A percentile compares a stretch with the other conserved stretches of the same genome.
phyloP scores from a whole-genome alignment of 2,329 filamentous ascomycete genomes.

The Verticillium isaacii region DNA sequence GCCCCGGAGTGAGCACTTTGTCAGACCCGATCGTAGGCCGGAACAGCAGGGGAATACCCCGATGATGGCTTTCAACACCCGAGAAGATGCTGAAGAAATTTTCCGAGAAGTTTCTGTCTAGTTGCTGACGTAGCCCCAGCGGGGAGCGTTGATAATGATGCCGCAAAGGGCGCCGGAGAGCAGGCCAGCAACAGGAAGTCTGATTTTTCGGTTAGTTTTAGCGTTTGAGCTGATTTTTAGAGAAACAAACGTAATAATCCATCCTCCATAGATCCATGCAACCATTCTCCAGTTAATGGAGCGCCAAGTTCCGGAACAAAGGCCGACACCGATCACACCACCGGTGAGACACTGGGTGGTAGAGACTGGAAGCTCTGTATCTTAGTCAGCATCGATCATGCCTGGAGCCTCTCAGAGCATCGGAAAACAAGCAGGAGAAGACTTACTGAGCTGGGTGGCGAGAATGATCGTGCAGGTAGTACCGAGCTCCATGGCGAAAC shows the following conservation, averaged over 20 bases:
- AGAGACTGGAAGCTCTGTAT: slow-evolving; percentile 43
- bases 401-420: not conserved
- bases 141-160: slow-evolving; percentile 55
- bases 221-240: slow-evolving; percentile 25
- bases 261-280: slow-evolving; percentile 27
- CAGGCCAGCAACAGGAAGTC: slow-evolving; percentile 34
- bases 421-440: slow-evolving; percentile 14
- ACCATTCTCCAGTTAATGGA: slow-evolving; percentile 56
- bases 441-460: slow-evolving; percentile 48
- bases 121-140: slow-evolving; percentile 21
- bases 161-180: slow-evolving; percentile 52
- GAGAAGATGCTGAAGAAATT: too few species aligned
- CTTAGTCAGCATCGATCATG: not conserved
- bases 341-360: slow-evolving; percentile 56
- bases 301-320: slow-evolving; percentile 46
- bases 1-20: too few species aligned
- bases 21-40: too few species aligned
- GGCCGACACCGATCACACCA: slow-evolving; percentile 51
- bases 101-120: not conserved
- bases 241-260: not conserved
- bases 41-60: too few species aligned
- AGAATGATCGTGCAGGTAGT: slow-evolving; percentile 59
- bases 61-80: too few species aligned
- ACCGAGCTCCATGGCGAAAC: slow-evolving; percentile 43
- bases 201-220: too few species aligned